phyloP scores from a whole-genome alignment of 1,284 basidiomycete genomes.

The Hemileia vastatrix region DNA sequence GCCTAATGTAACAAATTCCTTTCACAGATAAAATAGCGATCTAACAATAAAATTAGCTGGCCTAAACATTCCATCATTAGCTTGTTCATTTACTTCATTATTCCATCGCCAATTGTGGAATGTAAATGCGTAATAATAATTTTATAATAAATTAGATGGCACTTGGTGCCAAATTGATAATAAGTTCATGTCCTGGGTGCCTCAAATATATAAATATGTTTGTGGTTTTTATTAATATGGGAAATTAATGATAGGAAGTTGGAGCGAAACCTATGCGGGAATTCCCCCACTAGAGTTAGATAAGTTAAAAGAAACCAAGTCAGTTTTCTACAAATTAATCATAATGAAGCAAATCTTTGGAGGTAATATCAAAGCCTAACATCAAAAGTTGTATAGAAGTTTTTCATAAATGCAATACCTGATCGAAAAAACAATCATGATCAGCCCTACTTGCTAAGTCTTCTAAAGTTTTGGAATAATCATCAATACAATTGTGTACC shows the following conservation, averaged over 20 bases:
- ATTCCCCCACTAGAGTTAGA: constrained; percentile 1
- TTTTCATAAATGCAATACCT: constrained; percentile 24
- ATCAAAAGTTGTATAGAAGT: constrained; percentile 22
- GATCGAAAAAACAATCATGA: neutral
- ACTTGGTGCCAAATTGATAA: too few relatives aligned
- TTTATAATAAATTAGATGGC: too few relatives aligned
- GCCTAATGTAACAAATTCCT: too few relatives aligned
- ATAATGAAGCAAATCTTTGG: neutral
- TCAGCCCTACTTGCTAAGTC: neutral
- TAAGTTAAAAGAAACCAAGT: neutral
- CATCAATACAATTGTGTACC: neutral
- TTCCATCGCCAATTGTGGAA: too few relatives aligned
- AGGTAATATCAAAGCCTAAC: neutral
- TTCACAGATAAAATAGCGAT: too few relatives aligned
- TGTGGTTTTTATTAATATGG: too few relatives aligned
- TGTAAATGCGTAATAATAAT: too few relatives aligned
- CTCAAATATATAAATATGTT: too few relatives aligned
- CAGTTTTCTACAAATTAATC: neutral
- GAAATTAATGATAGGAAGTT: constrained; percentile 6
- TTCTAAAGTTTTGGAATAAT: neutral
- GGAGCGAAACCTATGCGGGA: constrained; percentile 7
- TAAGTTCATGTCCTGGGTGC: too few relatives aligned
- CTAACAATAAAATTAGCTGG: too few relatives aligned
- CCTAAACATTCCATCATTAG: too few relatives aligned
- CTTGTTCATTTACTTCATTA: too few relatives aligned